A percentile compares a stretch with the other conserved stretches of the same genome.
phyloP scores from a whole-genome alignment of 495 filamentous ascomycete species.

The Aspergillus nidulans region DNA sequence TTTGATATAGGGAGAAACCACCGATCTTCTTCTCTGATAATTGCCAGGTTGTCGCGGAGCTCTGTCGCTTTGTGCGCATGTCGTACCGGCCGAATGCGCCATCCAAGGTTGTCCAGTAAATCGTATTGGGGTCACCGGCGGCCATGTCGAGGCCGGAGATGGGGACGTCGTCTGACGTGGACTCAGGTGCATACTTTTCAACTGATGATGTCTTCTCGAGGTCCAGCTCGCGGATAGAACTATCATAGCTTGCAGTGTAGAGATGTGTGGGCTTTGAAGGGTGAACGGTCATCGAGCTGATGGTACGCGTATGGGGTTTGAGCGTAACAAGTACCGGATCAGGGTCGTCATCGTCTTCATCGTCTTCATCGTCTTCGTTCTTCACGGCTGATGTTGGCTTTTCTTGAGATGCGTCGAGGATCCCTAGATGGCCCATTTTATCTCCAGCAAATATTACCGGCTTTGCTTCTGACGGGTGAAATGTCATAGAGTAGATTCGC shows the following conservation, averaged over 20 bases:
- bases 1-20: slow-evolving; percentile 79
- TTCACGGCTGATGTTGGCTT: slow-evolving; percentile 30
- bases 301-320: slow-evolving; percentile 86
- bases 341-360: slow-evolving; percentile 58
- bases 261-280: slow-evolving; percentile 62
- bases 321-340: slow-evolving; percentile 77
- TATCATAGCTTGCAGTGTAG: slow-evolving; percentile 91
- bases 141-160: slow-evolving; percentile 80
- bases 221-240: slow-evolving; percentile 83
- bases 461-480: slow-evolving; percentile 83
- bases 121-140: slow-evolving; percentile 59
- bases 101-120: slow-evolving; percentile 85
- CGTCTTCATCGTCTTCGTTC: slow-evolving; percentile 46
- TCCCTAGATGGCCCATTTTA: slow-evolving; percentile 87
- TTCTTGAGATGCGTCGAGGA: slow-evolving; percentile 86
- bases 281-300: slow-evolving; percentile 74
- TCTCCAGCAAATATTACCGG: slow-evolving; percentile 92
- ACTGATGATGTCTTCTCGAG: slow-evolving; percentile 70
- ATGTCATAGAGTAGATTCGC: slow-evolving; percentile 79
- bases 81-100: slow-evolving; percentile 78
- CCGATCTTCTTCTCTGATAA: slow-evolving; percentile 94
- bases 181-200: slow-evolving; percentile 72
- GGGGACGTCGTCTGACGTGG: slow-evolving; percentile 64
- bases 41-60: slow-evolving; percentile 57
- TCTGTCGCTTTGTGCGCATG: slow-evolving; percentile 56